These are phyloP conservation scores for Fusarium sp. DNA, from an alignment of 2,329 filamentous ascomycete species.

Conservation along the genomic window DNA sequence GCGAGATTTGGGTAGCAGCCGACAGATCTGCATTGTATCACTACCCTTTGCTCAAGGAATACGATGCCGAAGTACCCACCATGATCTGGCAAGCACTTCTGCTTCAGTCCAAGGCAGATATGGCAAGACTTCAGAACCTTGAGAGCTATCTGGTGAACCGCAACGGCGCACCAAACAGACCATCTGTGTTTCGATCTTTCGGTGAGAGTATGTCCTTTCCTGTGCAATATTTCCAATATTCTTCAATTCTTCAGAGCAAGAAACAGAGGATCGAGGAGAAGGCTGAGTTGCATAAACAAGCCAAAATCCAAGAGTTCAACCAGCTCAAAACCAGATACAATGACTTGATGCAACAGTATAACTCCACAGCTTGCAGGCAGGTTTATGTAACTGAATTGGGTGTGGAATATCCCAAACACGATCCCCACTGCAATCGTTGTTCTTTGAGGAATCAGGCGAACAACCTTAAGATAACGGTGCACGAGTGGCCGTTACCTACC, in stretches of 20 bases:
- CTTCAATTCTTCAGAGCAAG: constrained; percentile 48
- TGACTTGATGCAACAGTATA: constrained; percentile 20
- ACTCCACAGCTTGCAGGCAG: constrained; percentile 13
- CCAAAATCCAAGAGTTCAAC: constrained; percentile 31
- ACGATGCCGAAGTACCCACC: constrained; percentile 58
- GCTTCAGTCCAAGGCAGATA: constrained; percentile 57
- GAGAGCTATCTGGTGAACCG: constrained; percentile 58
- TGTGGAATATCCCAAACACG: constrained; percentile 3
- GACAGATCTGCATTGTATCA: constrained; percentile 59
- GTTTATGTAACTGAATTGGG: neutral
- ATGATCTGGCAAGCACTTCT: constrained; percentile 58
- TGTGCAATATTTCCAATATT: constrained; percentile 35
- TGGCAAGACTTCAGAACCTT: constrained; percentile 57
- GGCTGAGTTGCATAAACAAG: constrained; percentile 45
- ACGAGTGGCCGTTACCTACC: constrained; percentile 68
- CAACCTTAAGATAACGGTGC: constrained; percentile 57
- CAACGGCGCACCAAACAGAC: neutral
- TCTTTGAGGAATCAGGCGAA: constrained; percentile 47
- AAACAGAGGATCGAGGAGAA: constrained; percentile 51
- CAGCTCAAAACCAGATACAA: constrained; percentile 11
- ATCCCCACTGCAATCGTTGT: constrained; percentile 54
- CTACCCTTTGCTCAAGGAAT: constrained; percentile 59
- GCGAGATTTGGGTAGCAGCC: constrained; percentile 70
- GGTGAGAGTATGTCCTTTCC: constrained; percentile 31
- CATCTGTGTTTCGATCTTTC: constrained; percentile 36